Percentiles rank a stretch among this genome's conserved stretches.
Conservation (phyloP, 768 basidiomycete genomes). For the Gelatoporia subvermispora region DNA sequence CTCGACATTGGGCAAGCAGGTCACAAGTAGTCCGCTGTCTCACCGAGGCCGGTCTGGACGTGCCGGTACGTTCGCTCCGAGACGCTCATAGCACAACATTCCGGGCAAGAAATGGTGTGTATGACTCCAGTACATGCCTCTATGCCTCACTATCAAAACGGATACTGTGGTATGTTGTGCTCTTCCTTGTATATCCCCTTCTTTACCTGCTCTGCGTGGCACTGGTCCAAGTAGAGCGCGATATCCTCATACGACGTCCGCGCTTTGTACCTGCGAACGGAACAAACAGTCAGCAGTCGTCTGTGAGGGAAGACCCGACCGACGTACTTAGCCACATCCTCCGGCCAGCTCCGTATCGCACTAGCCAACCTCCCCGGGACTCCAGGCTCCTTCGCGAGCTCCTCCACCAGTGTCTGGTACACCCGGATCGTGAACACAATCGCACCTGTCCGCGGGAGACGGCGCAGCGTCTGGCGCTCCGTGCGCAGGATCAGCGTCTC, state of each 20-base stretch:
- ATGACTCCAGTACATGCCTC: too few species aligned
- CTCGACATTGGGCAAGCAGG: too few species aligned
- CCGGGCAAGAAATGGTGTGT: too few species aligned
- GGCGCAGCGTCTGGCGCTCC: constrained; percentile 63
- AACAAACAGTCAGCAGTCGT: constrained; percentile 4
- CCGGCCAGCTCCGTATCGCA: constrained; percentile 62
- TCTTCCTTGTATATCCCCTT: constrained; percentile 14
- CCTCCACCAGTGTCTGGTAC: constrained; percentile 51
- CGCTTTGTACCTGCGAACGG: constrained; percentile 29
- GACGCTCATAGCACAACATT: too few species aligned
- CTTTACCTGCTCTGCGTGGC: constrained; percentile 29
- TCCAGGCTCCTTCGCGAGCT: constrained; percentile 49
- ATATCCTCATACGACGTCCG: constrained; percentile 27
- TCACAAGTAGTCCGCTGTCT: too few species aligned
- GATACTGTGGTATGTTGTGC: constrained; percentile 2
- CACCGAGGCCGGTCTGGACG: too few species aligned
- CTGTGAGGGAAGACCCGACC: neutral
- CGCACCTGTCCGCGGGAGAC: constrained; percentile 59
- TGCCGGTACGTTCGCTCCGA: too few species aligned
- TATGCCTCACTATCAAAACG: constrained; percentile 1
- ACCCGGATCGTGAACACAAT: constrained; percentile 68
- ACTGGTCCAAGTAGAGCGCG: constrained; percentile 31
- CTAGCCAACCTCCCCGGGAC: constrained; percentile 59
- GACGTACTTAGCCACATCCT: constrained; percentile 46
- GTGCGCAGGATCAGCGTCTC: constrained; percentile 46